Conservation (phyloP, 1,139 yeast species). For the Debaryomyces coudertii region DNA sequence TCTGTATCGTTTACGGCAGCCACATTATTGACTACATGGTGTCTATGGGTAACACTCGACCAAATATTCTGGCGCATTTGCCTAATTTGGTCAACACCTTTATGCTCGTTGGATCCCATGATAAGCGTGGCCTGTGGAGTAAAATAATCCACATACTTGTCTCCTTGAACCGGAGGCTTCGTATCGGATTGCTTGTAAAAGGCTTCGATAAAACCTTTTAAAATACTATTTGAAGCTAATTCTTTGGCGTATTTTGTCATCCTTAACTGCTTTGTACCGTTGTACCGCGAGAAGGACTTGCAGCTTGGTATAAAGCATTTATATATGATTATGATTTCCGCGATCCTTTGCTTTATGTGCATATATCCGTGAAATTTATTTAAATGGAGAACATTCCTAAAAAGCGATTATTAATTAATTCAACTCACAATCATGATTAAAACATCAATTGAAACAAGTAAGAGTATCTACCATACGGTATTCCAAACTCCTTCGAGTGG, state of each 20-base stretch:
- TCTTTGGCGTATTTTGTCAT: conserved; percentile 14
- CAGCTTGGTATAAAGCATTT: background rate
- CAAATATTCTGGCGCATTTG: conserved; percentile 26
- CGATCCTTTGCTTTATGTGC: background rate
- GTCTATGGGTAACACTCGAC: conserved; percentile 18
- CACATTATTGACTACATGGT: conserved; percentile 25
- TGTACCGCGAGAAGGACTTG: too few species aligned
- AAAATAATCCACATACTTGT: conserved; percentile 23
- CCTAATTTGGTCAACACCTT: conserved; percentile 18
- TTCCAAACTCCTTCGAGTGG: conserved; percentile 7
- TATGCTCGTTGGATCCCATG: conserved; percentile 20
- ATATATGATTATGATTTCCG: background rate
- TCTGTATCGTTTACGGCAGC: conserved; percentile 16
- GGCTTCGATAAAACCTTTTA: conserved; percentile 19
- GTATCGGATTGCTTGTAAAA: conserved; percentile 26
- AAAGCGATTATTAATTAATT: background rate
- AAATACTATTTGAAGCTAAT: conserved; percentile 9
- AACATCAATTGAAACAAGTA: background rate
- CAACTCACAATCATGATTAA: background rate
- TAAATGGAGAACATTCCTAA: background rate
- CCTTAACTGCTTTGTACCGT: background rate
- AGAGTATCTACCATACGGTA: conserved; percentile 9
- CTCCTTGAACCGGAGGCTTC: conserved; percentile 21
- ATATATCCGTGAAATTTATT: conserved; percentile 1
- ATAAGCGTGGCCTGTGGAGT: conserved; percentile 19